phyloP scores from a whole-genome alignment of 768 basidiomycete species.

The Hericium coralloides region DNA sequence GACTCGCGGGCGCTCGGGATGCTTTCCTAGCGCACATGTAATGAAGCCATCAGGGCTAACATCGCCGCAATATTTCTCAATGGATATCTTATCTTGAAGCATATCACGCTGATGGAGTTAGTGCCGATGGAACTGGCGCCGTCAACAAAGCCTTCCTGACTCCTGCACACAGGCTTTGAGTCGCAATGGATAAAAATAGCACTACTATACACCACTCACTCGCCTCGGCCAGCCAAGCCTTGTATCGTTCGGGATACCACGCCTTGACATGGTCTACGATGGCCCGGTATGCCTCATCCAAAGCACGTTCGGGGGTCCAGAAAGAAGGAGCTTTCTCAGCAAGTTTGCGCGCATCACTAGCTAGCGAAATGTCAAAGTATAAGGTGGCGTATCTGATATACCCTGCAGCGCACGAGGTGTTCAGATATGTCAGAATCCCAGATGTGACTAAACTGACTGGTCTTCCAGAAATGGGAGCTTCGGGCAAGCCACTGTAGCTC shows the following conservation, averaged over 20 bases:
- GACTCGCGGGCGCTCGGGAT: too few relatives aligned
- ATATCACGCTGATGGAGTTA: too few relatives aligned
- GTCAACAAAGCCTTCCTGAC: too few relatives aligned
- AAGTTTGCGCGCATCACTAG: neutral
- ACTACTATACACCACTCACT: too few relatives aligned
- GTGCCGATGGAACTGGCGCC: too few relatives aligned
- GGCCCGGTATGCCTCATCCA: neutral
- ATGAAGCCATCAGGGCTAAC: too few relatives aligned
- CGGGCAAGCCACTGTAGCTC: neutral
- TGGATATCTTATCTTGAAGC: too few relatives aligned
- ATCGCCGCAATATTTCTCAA: too few relatives aligned
- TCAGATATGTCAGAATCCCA: neutral
- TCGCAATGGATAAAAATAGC: too few relatives aligned
- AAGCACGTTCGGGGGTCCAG: neutral
- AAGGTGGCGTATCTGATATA: neutral
- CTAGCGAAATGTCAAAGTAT: neutral
- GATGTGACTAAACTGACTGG: neutral
- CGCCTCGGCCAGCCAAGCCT: neutral
- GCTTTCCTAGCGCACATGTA: too few relatives aligned
- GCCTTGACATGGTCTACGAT: constrained; percentile 25
- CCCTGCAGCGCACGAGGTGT: neutral
- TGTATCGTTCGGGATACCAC: constrained; percentile 10
- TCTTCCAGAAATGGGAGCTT: neutral
- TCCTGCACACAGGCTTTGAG: too few relatives aligned
- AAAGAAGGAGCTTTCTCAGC: neutral